phyloP scores from a whole-genome alignment of 352 stramenopile species.

The Saprolegnia diclina region DNA sequence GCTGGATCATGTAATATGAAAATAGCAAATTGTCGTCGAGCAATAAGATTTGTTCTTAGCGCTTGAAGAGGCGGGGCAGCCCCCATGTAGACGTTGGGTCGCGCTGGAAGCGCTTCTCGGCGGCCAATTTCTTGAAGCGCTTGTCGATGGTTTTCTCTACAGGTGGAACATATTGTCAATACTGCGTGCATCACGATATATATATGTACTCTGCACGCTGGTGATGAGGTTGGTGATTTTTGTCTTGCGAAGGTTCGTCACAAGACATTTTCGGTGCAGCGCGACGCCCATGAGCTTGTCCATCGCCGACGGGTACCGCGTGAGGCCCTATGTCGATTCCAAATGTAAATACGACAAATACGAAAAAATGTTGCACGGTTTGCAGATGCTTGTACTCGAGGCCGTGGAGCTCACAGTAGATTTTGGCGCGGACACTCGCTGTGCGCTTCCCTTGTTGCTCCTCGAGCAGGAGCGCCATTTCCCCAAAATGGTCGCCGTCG shows the following conservation, averaged over 20 bases:
- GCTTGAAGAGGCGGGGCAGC: not conserved
- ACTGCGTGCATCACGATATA: too few species aligned
- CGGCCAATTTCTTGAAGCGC: not conserved
- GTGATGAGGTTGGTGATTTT: conserved; percentile 1
- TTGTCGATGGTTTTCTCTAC: not conserved
- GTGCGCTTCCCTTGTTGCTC: conserved; percentile 2
- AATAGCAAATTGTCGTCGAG: not conserved
- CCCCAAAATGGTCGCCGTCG: conserved; percentile 9
- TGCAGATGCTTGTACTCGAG: conserved; percentile 10
- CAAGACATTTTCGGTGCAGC: not conserved
- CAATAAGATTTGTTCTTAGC: too few species aligned
- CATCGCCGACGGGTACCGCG: conserved; percentile 5
- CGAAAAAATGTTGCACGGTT: not conserved
- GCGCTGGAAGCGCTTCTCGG: not conserved
- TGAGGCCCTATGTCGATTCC: not conserved
- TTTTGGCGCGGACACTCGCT: conserved; percentile 1
- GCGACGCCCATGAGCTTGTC: conserved; percentile 8
- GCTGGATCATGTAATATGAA: conserved; percentile 22
- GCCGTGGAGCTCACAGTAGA: conserved; percentile 7
- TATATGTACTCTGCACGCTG: not conserved
- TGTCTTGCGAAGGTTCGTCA: conserved; percentile 10
- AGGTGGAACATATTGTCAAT: not conserved
- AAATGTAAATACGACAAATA: not conserved
- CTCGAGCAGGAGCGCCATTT: conserved; percentile 4
- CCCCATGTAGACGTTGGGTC: not conserved